Percentiles rank a stretch among this genome's conserved stretches.
These are phyloP conservation scores for Cryptococcus sp. DNA, from an alignment of 1,284 basidiomycete genomes.

Conservation along the genomic window DNA sequence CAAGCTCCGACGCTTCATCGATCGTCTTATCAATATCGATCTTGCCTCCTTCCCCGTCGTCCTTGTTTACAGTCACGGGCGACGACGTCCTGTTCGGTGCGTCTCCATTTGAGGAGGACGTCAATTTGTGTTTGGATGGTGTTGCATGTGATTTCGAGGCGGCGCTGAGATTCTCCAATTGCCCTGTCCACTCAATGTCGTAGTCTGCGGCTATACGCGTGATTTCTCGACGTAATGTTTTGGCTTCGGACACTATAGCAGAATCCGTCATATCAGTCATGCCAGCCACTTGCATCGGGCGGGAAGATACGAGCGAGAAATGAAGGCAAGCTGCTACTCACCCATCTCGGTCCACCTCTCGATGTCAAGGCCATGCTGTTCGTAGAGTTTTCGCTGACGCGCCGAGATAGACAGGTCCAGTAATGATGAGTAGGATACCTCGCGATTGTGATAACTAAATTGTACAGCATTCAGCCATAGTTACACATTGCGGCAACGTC, in stretches of 20 bases:
- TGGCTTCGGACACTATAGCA: conserved; percentile 56
- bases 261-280: not conserved
- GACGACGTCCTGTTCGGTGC: not conserved
- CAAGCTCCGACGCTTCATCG: conserved; percentile 45
- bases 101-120: not conserved
- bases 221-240: conserved; percentile 60
- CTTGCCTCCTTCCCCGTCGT: conserved; percentile 14
- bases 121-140: not conserved
- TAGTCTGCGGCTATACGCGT: conserved; percentile 65
- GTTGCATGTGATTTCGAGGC: not conserved
- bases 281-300: not conserved
- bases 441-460: conserved; percentile 63
- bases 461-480: not conserved
- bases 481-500: not conserved
- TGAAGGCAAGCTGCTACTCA: conserved; percentile 11
- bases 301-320: not conserved
- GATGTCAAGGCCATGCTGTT: conserved; percentile 63
- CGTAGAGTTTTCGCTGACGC: conserved; percentile 62
- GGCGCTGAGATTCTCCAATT: conserved; percentile 37
- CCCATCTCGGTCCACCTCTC: conserved; percentile 62
- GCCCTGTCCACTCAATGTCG: conserved; percentile 55
- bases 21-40: conserved; percentile 48
- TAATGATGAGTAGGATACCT: conserved; percentile 68
- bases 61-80: not conserved
- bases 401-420: conserved; percentile 62